Evolutionary conservation across 352 stramenopile genomes (phyloP).

Genomic region (Thraustochytrium aureum): DNA sequence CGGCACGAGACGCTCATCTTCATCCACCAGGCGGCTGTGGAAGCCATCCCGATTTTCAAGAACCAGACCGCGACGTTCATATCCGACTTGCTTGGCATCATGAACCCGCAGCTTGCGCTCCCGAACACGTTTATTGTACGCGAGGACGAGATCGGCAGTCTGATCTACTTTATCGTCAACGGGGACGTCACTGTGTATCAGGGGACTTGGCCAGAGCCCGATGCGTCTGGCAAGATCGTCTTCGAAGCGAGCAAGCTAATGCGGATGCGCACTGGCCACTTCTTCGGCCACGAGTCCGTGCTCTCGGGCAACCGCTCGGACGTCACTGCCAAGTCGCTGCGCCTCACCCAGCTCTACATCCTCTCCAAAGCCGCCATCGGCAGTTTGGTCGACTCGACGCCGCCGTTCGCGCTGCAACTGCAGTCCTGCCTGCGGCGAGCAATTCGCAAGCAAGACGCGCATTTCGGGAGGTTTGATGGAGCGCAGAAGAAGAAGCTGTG

Average conservation of each 20-base stretch:
- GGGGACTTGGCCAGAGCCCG: conserved; percentile 27
- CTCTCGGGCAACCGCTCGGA: conserved; percentile 9
- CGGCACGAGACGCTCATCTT: conserved; percentile 53
- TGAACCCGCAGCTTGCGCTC: conserved; percentile 40
- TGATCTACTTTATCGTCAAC: conserved; percentile 54
- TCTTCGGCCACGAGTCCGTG: conserved; percentile 50
- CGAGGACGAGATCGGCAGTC: conserved; percentile 7
- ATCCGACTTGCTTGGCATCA: conserved; percentile 29
- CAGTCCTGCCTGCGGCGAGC: conserved; percentile 2
- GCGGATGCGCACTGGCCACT: conserved; percentile 3
- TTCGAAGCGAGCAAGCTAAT: conserved; percentile 33
- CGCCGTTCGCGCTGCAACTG: conserved; percentile 34
- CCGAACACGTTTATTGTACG: conserved; percentile 48
- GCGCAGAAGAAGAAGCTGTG: conserved; percentile 5
- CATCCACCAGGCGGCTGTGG: conserved; percentile 43
- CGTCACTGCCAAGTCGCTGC: conserved; percentile 23
- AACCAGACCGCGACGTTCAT: conserved; percentile 50
- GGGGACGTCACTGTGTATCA: conserved; percentile 43
- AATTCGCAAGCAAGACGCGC: conserved; percentile 19
- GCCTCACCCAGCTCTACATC: conserved; percentile 47
- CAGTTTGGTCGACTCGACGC: conserved; percentile 30
- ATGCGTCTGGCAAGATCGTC: background rate
- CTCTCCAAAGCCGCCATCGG: conserved; percentile 45
- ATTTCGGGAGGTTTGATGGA: conserved; percentile 14
- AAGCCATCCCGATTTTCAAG: conserved; percentile 34